phyloP scores from a whole-genome alignment of 139 green algal species.

The Mychonastes homosphaera region DNA sequence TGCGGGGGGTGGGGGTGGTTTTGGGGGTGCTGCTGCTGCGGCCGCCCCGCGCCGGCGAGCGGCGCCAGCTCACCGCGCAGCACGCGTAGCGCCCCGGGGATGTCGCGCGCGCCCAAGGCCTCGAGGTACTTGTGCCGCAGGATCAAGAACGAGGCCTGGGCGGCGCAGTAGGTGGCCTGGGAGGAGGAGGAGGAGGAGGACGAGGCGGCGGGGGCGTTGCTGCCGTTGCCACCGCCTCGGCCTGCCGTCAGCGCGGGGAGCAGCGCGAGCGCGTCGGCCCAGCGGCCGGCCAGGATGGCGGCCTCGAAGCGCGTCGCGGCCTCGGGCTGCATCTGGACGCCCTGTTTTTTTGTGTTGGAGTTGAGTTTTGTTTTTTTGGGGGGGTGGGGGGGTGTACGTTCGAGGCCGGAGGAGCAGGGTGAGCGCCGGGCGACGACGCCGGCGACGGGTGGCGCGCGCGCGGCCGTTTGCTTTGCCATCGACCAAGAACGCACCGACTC shows the following conservation, averaged over 20 bases:
- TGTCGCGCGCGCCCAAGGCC: conserved; percentile 32
- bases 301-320: conserved; percentile 39
- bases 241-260: conserved; percentile 31
- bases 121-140: conserved; percentile 59
- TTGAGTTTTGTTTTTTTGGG: neutral
- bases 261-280: conserved; percentile 41
- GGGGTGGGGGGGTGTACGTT: too few species aligned
- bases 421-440: too few species aligned
- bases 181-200: neutral
- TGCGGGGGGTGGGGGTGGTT: neutral
- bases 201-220: neutral
- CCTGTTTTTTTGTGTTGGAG: too few species aligned
- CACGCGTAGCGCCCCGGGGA: conserved; percentile 13
- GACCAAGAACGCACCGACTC: conserved; percentile 28
- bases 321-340: conserved; percentile 53
- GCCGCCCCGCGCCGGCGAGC: conserved; percentile 18
- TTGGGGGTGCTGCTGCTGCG: conserved; percentile 39
- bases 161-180: too few species aligned
- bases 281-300: conserved; percentile 44
- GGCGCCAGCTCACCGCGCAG: conserved; percentile 32
- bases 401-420: too few species aligned
- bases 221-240: conserved; percentile 18
- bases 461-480: neutral
- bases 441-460: too few species aligned
- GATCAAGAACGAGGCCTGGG: conserved; percentile 31